Evolutionary conservation across 352 stramenopile genomes (phyloP), one percentile per base, ranked within the genome.

Genomic region (Nothophytophthora sp.): DNA sequence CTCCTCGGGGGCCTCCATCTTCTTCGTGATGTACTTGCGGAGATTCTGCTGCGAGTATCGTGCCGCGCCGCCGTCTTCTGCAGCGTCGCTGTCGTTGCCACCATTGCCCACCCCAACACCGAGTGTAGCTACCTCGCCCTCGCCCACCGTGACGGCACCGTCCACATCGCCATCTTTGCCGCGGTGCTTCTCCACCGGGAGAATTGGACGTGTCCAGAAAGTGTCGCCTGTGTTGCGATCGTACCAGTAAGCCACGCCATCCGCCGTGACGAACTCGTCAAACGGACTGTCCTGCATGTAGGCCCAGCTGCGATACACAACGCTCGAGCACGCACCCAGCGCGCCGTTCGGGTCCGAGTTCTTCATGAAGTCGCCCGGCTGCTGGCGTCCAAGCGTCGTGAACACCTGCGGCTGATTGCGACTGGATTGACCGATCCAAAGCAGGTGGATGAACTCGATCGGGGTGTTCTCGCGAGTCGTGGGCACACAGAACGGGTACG

Each of bases 221-320:
- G 92, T 98, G 55, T 96, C 75, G 2, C 90, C 91, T 3, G 46
- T 82, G 11, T 70, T 57, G 39, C 79, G 80, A 49, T 90, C 71
- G 36, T 90, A 92, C 91, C 90, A 98, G 62, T 98, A 98, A 5
- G 90, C 70, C 15, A 98, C 66, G 11, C 92, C 91, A 41, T 97
- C 90, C 25, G 93, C 86, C 1, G 90, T 97, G 45, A 75, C 55
- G 56, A 97, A 98, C 68, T 98, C 88, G 41, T 98, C 88, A 34
- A 86, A 92, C 5, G 75, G 67, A 50, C 51, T 71, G 22, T 69
- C 67, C 64, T 98, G 94, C 64, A 92, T 81, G 59, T 96, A 98
- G 4, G 81, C 86, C 88, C 90, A 98, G 32, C 86, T 97, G 2
- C 94, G 76, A 45, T 98, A 97, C 5, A 98, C 79, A 11, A 92